These are phyloP conservation scores for Fistulifera pelliculosa DNA, from an alignment of 108 stramenopile species.

Conservation along the genomic window DNA sequence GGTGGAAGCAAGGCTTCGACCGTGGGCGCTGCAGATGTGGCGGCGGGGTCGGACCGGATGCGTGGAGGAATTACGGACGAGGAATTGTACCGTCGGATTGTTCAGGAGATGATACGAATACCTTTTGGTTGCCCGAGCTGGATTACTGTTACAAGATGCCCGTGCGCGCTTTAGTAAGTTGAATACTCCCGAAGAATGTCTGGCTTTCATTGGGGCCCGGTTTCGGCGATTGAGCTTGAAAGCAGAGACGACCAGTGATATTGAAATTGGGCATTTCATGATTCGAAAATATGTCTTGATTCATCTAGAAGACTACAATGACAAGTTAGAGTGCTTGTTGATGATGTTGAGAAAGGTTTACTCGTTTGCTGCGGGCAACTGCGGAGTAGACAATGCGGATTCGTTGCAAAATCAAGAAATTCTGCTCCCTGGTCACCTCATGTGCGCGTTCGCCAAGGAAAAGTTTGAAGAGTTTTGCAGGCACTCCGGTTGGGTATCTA, in stretches of 20 bases:
- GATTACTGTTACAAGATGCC: slow-evolving; percentile 88
- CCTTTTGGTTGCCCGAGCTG: slow-evolving; percentile 88
- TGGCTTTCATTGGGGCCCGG: slow-evolving; percentile 85
- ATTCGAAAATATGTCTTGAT: slow-evolving; percentile 80
- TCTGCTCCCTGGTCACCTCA: slow-evolving; percentile 88
- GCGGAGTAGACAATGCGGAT: slow-evolving; percentile 95
- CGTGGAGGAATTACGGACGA: slow-evolving; percentile 75
- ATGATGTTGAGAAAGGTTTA: slow-evolving; percentile 88
- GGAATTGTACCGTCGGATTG: slow-evolving; percentile 82
- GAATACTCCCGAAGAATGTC: slow-evolving; percentile 83
- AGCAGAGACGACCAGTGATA: slow-evolving; percentile 64
- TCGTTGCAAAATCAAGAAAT: slow-evolving; percentile 92
- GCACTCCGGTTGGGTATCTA: slow-evolving; percentile 56
- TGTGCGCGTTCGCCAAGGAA: slow-evolving; percentile 89
- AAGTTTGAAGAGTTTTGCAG: slow-evolving; percentile 84
- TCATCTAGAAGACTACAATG: slow-evolving; percentile 70
- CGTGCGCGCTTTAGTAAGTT: slow-evolving; percentile 57
- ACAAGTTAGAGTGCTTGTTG: slow-evolving; percentile 90
- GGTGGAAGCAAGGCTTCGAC: no score
- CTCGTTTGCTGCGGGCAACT: slow-evolving; percentile 88
- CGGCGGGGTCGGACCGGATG: slow-evolving; percentile 5
- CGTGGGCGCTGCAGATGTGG: no score
- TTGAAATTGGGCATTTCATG: slow-evolving; percentile 83
- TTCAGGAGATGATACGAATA: slow-evolving; percentile 82
- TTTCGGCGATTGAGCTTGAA: slow-evolving; percentile 77